Evolutionary conservation across 2,329 filamentous ascomycete species (phyloP), one percentile per base, ranked within the genome.

Genomic region (Leptodontidium sp.): DNA sequence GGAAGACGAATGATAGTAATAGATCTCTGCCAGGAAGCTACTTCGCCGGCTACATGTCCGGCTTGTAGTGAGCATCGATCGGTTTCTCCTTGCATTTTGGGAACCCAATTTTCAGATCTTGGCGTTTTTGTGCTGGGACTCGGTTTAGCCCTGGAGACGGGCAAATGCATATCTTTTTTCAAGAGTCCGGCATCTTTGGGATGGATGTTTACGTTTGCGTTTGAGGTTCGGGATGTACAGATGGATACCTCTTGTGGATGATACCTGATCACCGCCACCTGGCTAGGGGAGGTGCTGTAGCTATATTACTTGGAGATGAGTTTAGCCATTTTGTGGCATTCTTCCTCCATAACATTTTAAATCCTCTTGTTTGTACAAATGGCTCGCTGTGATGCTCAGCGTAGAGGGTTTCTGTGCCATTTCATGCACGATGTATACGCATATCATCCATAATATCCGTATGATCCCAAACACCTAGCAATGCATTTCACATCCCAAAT

Each of bases 21-120:
- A 74, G 71, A 73, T 69, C 58, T 69, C 67, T 57, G 21, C 50
- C 26, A 50, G 55, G 64, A 47, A 32, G 61, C 38, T 50, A 49
- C 47, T 53, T 58, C 43, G 50, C 57, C 24, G 59, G 49, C 59
- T 29, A 45, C 40, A 53, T 15, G 35, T 61, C 17, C 52, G 40
- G 61, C 11, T 45, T 26, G 53, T 29, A 64, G 67, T 15, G n/a
- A 62, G 55, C 50, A 64, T 38, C n/a, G 29, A 43, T 29, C n/a
- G 38, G 35, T 26, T 15, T 24, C 43, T 40, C 29, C 29, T 50
- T 70, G 69, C 68, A 72, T 71, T 71, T 65, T 66, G 38, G 59
- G 66, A 69, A 38, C 26, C 17, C 14, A 24, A 26, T 32, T 47
- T 63, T 35, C 40, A 38, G 49, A 35, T 38, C 47, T 64, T 43